Conservation (phyloP, 495 filamentous ascomycete species). For the Hypoxylon rickii region DNA sequence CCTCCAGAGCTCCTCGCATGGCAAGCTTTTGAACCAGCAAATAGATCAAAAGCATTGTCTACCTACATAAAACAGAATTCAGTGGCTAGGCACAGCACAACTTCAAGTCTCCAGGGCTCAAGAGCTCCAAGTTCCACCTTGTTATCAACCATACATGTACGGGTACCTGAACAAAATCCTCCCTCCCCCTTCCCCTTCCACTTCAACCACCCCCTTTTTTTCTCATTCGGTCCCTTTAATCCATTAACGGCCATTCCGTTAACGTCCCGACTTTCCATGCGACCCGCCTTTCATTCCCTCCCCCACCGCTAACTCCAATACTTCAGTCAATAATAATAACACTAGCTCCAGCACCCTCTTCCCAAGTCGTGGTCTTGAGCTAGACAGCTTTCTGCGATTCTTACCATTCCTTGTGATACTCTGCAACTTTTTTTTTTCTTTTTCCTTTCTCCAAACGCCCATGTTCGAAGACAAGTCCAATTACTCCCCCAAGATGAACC, state of each 20-base stretch:
- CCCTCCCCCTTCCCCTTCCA: too few relatives aligned
- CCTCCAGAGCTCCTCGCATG: too few relatives aligned
- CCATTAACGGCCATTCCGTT: constrained; percentile 19
- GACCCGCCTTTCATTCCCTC: constrained; percentile 32
- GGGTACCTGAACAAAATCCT: too few relatives aligned
- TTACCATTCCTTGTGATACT: constrained; percentile 12
- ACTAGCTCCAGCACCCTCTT: constrained; percentile 26
- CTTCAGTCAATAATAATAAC: constrained; percentile 26
- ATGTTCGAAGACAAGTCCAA: constrained; percentile 17
- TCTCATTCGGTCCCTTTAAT: constrained; percentile 26
- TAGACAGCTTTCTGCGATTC: neutral
- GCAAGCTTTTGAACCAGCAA: too few relatives aligned
- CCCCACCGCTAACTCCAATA: constrained; percentile 36
- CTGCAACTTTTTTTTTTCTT: constrained; percentile 8
- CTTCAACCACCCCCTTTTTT: constrained; percentile 22
- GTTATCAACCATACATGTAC: too few relatives aligned
- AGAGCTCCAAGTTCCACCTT: too few relatives aligned
- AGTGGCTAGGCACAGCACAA: too few relatives aligned
- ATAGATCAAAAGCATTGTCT: too few relatives aligned
- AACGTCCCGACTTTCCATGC: constrained; percentile 30
- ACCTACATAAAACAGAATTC: too few relatives aligned
- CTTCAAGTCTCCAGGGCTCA: too few relatives aligned
- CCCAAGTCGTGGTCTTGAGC: neutral
- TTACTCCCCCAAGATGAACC: constrained; percentile 39
- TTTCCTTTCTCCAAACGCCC: constrained; percentile 1